Evolutionary conservation across 495 filamentous ascomycete genomes (phyloP).

Genomic region (Lentithecium fluviatile): DNA sequence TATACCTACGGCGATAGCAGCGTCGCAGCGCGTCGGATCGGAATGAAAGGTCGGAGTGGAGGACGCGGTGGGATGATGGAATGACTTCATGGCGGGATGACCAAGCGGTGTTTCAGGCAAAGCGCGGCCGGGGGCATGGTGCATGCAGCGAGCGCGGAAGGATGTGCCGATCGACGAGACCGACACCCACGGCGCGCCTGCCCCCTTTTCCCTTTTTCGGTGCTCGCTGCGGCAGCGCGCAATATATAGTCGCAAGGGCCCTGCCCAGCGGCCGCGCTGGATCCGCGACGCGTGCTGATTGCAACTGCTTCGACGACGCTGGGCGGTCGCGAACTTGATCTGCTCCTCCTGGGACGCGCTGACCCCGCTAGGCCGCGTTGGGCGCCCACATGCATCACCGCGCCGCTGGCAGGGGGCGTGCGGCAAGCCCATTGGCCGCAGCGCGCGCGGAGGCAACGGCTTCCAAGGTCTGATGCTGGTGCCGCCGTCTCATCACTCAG

Average conservation of each 20-base stretch:
- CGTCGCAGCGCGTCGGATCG: background rate
- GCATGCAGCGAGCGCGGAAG: background rate
- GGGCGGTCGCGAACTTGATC: background rate
- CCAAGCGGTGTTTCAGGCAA: background rate
- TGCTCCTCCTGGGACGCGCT: constrained; percentile 1
- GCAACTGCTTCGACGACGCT: too few relatives aligned
- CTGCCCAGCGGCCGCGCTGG: too few relatives aligned
- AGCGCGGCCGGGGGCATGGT: background rate
- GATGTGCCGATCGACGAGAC: too few relatives aligned
- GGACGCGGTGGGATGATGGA: background rate
- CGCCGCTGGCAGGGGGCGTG: background rate
- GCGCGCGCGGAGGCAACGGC: background rate
- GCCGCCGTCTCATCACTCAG: constrained; percentile 1
- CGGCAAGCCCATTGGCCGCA: background rate
- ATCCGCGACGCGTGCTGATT: too few relatives aligned
- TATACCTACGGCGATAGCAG: too few relatives aligned
- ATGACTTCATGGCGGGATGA: background rate
- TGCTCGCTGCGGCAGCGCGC: background rate
- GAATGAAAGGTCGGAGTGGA: background rate
- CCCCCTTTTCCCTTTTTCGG: background rate
- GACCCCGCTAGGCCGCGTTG: background rate
- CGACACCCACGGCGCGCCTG: too few relatives aligned
- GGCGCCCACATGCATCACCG: background rate
- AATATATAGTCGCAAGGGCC: background rate
- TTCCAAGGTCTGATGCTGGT: background rate